A percentile compares a stretch with the other conserved stretches of the same genome.
Conservation (phyloP, 345 rosid species). For the Bruguiera gymnorhiza region DNA sequence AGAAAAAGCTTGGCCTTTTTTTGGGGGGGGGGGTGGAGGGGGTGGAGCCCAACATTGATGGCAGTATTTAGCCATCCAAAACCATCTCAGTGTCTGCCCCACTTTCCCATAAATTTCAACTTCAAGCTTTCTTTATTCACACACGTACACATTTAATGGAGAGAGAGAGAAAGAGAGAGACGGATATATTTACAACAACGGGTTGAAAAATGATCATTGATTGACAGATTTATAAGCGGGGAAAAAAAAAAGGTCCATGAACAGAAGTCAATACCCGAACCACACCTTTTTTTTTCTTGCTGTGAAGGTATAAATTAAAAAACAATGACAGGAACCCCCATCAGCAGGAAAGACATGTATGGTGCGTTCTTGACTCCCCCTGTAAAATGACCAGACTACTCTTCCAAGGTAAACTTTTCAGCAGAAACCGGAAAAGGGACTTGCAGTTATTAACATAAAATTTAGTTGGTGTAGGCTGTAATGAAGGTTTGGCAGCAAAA, state of each 20-base stretch:
- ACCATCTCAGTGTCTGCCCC: conserved; percentile 1
- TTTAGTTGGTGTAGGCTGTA: conserved; percentile 36
- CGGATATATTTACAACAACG: neutral
- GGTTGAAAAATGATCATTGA: neutral
- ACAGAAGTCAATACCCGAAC: conserved; percentile 99
- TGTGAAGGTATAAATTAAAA: neutral
- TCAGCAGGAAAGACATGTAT: conserved; percentile 39
- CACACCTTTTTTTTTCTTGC: conserved; percentile 37
- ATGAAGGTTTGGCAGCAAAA: conserved; percentile 42
- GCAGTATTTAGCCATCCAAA: neutral
- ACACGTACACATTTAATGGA: neutral
- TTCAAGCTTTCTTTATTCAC: conserved; percentile 3
- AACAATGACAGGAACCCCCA: neutral
- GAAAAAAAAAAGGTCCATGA: conserved; percentile 4
- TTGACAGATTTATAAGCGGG: neutral
- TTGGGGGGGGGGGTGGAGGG: no score
- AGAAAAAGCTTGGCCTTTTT: no score
- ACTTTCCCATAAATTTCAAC: conserved; percentile 7
- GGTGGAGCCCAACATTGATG: conserved; percentile 6
- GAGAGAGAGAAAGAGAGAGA: neutral
- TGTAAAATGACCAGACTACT: conserved; percentile 4
- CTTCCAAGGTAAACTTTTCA: conserved; percentile 14
- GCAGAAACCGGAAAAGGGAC: conserved; percentile 22
- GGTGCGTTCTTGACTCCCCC: conserved; percentile 99
- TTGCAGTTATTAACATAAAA: conserved; percentile 18